phyloP scores from a whole-genome alignment of 768 basidiomycete species.

The Tulasnella sp. region DNA sequence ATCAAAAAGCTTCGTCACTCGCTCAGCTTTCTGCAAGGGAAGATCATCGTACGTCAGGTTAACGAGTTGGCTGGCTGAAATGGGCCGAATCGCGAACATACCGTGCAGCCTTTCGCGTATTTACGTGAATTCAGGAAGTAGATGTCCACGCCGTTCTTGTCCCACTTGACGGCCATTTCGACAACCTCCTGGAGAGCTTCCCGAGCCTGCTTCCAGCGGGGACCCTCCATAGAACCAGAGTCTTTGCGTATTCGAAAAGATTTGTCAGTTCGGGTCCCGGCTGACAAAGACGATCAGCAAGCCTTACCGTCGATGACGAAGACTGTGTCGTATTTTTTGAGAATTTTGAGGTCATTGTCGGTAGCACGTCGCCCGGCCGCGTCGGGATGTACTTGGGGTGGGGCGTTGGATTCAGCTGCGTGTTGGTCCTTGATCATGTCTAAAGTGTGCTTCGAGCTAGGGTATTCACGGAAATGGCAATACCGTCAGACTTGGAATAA shows the following conservation, averaged over 20 bases:
- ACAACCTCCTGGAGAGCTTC: conserved; percentile 56
- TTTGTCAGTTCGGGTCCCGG: not conserved
- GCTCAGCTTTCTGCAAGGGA: not conserved
- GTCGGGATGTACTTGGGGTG: not conserved
- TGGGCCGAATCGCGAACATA: not conserved
- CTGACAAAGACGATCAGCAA: not conserved
- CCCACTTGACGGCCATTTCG: conserved; percentile 54
- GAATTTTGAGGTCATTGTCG: not conserved
- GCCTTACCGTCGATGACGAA: conserved; percentile 48
- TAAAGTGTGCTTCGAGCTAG: not conserved
- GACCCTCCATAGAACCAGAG: conserved; percentile 59
- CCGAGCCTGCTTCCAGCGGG: conserved; percentile 56
- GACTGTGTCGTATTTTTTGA: conserved; percentile 56
- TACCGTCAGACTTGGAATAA: not conserved
- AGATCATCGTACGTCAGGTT: not conserved
- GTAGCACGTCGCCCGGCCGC: not conserved
- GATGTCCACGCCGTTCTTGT: conserved; percentile 63
- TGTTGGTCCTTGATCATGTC: not conserved
- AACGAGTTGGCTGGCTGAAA: not conserved
- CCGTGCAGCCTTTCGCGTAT: not conserved
- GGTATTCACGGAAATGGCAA: not conserved
- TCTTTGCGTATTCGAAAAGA: conserved; percentile 49
- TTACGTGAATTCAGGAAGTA: conserved; percentile 56
- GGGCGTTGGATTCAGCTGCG: not conserved
- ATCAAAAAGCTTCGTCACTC: conserved; percentile 21